Evolutionary conservation across 2,329 filamentous ascomycete species (phyloP).

Genomic region (Volutella citrinella): DNA sequence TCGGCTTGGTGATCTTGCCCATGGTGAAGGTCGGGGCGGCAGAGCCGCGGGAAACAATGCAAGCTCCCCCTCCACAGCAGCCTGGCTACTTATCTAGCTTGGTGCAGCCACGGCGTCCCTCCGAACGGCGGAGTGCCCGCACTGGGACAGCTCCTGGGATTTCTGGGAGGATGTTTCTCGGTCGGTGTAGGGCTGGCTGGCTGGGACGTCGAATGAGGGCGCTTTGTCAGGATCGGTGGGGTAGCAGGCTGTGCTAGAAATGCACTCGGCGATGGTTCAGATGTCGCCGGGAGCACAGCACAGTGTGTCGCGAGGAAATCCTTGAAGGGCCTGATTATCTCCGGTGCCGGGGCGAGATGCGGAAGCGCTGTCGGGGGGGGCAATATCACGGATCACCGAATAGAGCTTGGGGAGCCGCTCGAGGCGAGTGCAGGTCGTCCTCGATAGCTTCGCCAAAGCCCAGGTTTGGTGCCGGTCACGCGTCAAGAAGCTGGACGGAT

Average conservation of each 20-base stretch:
- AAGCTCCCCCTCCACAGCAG: conserved; percentile 58
- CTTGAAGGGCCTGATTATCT: too few species aligned
- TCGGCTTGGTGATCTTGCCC: conserved; percentile 66
- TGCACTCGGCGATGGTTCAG: conserved; percentile 2
- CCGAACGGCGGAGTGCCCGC: conserved; percentile 30
- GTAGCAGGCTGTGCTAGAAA: conserved; percentile 7
- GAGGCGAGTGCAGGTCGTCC: conserved; percentile 41
- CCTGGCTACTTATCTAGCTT: conserved; percentile 29
- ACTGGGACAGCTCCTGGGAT: conserved; percentile 27
- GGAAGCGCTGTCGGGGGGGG: neutral
- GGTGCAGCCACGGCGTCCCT: conserved; percentile 40
- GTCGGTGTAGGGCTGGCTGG: conserved; percentile 4
- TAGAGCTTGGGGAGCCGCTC: conserved; percentile 26
- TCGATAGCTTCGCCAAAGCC: conserved; percentile 31
- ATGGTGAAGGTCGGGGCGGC: conserved; percentile 59
- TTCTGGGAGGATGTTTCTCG: conserved; percentile 3
- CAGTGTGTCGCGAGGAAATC: neutral
- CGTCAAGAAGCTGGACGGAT: conserved; percentile 4
- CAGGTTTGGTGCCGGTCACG: conserved; percentile 13
- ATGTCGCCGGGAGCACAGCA: conserved; percentile 1
- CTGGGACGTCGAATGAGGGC: conserved; percentile 5
- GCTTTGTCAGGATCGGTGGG: conserved; percentile 11
- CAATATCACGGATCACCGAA: too few species aligned
- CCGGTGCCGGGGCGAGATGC: too few species aligned
- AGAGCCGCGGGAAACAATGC: conserved; percentile 49